Percentiles rank a stretch among this genome's conserved stretches.
Evolutionary conservation across 805 yeast genomes (phyloP).

Genomic region (Metschnikowia reukaufii): DNA sequence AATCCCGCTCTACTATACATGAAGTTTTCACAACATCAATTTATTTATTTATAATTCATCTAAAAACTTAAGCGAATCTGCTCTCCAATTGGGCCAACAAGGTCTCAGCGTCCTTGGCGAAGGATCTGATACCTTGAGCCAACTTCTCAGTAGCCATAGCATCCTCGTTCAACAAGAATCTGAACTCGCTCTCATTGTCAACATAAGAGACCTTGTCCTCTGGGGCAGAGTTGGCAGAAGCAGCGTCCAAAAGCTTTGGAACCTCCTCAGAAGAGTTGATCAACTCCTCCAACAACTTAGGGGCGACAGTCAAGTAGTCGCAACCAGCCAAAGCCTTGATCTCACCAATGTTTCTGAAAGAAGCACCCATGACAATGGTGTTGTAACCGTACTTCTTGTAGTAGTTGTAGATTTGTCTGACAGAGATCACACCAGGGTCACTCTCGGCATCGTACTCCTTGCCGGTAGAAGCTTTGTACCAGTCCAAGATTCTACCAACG

Average conservation of each 20-base stretch:
- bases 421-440: conserved; percentile 97
- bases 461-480: conserved; percentile 95
- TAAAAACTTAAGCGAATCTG: conserved; percentile 39
- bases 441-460: conserved; percentile 69
- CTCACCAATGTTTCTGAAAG: conserved; percentile 96
- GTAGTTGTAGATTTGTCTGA: conserved; percentile 88
- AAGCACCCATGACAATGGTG: conserved; percentile 99
- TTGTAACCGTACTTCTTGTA: conserved; percentile 96
- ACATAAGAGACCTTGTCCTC: conserved; percentile 68
- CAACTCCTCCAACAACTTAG: conserved; percentile 86
- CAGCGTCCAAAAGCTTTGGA: conserved; percentile 78
- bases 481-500: conserved; percentile 98
- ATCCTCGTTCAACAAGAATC: conserved; percentile 90
- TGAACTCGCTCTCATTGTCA: conserved; percentile 85
- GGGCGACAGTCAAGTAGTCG: conserved; percentile 94
- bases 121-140: conserved; percentile 96
- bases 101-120: conserved; percentile 89
- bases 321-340: conserved; percentile 96
- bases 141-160: conserved; percentile 98
- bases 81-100: conserved; percentile 65
- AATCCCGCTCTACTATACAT: too few species aligned
- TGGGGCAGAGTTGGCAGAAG: conserved; percentile 49
- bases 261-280: conserved; percentile 73
- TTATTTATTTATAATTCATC: background rate
- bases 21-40: background rate